Conservation (phyloP, 495 filamentous ascomycete genomes). For the Margaritispora aquatica region DNA sequence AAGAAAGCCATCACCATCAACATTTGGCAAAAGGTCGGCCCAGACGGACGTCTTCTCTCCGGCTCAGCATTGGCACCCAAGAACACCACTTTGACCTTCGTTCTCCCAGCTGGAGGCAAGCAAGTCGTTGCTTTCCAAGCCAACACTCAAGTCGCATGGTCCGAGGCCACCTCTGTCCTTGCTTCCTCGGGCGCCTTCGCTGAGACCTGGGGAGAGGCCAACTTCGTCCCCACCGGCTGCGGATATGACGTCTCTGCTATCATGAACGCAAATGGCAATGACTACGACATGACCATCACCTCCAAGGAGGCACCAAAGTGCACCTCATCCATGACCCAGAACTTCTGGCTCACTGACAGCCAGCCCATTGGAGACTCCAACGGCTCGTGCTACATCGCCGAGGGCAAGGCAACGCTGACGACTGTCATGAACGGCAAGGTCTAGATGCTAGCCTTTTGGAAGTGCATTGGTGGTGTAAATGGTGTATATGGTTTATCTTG, state of each 20-base stretch:
- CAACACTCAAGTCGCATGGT: conserved; percentile 32
- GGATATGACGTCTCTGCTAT: conserved; percentile 53
- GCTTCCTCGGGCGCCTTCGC: conserved; percentile 34
- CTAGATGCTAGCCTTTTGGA: conserved; percentile 1
- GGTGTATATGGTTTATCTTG: conserved; percentile 11
- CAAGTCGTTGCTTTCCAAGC: conserved; percentile 41
- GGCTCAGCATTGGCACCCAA: conserved; percentile 33
- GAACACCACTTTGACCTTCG: conserved; percentile 36
- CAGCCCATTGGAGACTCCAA: conserved; percentile 15
- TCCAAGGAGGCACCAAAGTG: conserved; percentile 15
- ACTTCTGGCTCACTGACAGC: conserved; percentile 18
- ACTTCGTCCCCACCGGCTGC: conserved; percentile 42
- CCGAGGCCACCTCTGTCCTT: conserved; percentile 28
- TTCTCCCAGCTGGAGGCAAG: conserved; percentile 30
- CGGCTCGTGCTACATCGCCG: conserved; percentile 20
- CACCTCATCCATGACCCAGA: conserved; percentile 14
- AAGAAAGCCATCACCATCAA: conserved; percentile 34
- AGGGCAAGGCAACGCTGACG: conserved; percentile 10
- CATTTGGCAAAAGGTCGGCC: conserved; percentile 49
- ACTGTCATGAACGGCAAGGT: conserved; percentile 19
- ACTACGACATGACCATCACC: conserved; percentile 22
- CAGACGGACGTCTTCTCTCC: conserved; percentile 24
- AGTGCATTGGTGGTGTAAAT: conserved; percentile 8
- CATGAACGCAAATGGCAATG: conserved; percentile 29
- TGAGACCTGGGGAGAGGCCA: conserved; percentile 49